Base-by-base conservation (phyloP, 2,329 filamentous ascomycete species). In the Verticillium tricorpus region DNA sequence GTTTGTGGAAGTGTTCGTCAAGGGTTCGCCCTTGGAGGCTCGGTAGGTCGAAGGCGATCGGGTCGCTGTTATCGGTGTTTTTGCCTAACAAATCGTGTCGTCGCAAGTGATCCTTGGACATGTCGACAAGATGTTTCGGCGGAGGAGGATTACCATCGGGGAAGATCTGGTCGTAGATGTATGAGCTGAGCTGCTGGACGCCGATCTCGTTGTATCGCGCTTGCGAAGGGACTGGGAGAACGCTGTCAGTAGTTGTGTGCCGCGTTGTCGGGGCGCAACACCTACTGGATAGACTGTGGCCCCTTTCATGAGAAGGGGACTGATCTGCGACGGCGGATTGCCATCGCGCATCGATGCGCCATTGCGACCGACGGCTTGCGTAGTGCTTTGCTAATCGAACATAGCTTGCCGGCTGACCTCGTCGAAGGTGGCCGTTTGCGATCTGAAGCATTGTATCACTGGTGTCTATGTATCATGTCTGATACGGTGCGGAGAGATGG, bases 1-100 rank as follows among this genome's bases (percentile, higher is more conserved):
- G 84, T 72, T 87, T 93, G 77, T 92, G 82, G 71, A 99, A 99
- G 76, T 99, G 96, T 73, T 98, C 93, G 73, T 99, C 95, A 12
- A 99, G 80, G 0, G 90, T 92, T 34, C 83, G 73, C 15, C 95
- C 95, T 63, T 93, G 89, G 1, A 99, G 82, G 1, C 81, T 75
- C 0, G 95, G 95, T 3, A 98, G 79, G 69, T 97, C 88, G 73
- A 99, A 97, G 12, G 87, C 90, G 70, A 99, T 89, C 1, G 95
- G 92, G 0, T 82, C 78, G 32, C 81, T 79, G 58, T 85, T 86
- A 74, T 96, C 93, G 69, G 90, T 92, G 66, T 93, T 96, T 81
- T 97, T 98, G 40, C 92, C 95, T 15, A 93, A 82, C 17, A 99
- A 80, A 31, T 97, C 91, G 80, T 99, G 95, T 45, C 91, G 88